Base-by-base conservation (phyloP, 108 stramenopile genomes). In the Discostella pseudostelligera region DNA sequence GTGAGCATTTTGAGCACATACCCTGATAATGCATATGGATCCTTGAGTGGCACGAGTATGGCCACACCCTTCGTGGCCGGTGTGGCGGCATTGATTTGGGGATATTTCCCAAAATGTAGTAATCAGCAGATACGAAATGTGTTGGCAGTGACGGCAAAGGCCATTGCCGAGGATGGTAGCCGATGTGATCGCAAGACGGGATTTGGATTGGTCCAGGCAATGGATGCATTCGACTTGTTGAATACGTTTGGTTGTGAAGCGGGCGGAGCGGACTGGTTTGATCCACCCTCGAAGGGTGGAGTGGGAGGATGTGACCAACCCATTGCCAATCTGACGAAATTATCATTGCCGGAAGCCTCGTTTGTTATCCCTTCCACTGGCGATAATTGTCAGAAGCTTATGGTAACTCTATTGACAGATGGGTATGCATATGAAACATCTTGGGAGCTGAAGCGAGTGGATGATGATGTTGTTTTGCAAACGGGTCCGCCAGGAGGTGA, bases 31-130 rank as follows among this genome's bases (percentile, higher is more conserved):
- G 16, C 14, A n/a, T 76, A 68, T 75, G 64, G 47, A 6, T 53
- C 53, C 0, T 49, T 74, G 62, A 78, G 75, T 55, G 89, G 89
- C 4, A 87, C 85, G 14, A 84, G 83, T 21, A 90, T 90, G 89
- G 86, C 89, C 35, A 69, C 63, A 1, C 89, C 89, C 21, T 83
- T 75, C 57, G 86, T 82, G 17, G 78, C 79, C 11, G 89, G 89
- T 25, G 73, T 82, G 1, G 49, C 72, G 8, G 89, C 86, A 25
- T 49, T 83, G 0, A 56, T 85, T 47, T 75, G 79, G 73, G 69
- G 73, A 21, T 72, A 66, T 39, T 66, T 76, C n/a, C 80, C 81
- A 29, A 28, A 74, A 10, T 76, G 78, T 16, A 69, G 62, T 0
- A 77, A 73, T 14, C 51, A 71, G 46, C 83, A 87, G 49, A 69